Evolutionary conservation across 2,329 filamentous ascomycete species (phyloP), one percentile per base, ranked within the genome.

Genomic region (Gnomoniopsis sp.): DNA sequence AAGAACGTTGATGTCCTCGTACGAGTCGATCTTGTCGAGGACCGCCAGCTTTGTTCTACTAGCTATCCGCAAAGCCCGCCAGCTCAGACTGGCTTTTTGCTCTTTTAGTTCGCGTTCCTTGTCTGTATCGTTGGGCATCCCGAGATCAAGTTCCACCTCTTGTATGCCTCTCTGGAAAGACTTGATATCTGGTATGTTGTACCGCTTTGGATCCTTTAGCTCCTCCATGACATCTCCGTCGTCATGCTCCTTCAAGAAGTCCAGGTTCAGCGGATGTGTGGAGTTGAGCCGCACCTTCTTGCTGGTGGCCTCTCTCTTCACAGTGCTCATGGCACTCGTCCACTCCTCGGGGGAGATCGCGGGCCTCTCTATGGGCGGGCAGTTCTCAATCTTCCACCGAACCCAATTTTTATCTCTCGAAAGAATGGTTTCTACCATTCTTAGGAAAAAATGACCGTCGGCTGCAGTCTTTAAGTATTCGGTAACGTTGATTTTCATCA

Each of bases 331-430:
- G 23, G 92, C 88, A 55, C 86, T 82, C 43, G 87, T 73, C 70
- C 92, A 93, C 49, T 88, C 83, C 30, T 84, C 75, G 1, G 88
- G 81, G 2, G 87, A 81, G 33, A 98, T 82, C 12, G 90, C 78
- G 22, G 89, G 84, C 60, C 85, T 84, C 69, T 93, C 87, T 68
- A 99, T 98, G 6, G 88, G 84, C 23, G 91, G 91, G 71, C 95
- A 99, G 65, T 88, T 91, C 71, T 97, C 92, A 61, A 93, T 88
- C 76, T 99, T 99, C 95, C 95, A 99, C 63, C 92, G 88, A 48
- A 96, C 92, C 96, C 96, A 99, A 70, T 98, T 97, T 78, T 97
- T 98, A 73, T 99, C 95, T 63, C 95, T 84, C 23, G 91, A 91
- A 33, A 99, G 84, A 34, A 99, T 93, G 14, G 93, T 98, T 71